These are phyloP conservation scores for Mycena vulgaris DNA, from an alignment of 768 basidiomycete species.

Conservation along the genomic window DNA sequence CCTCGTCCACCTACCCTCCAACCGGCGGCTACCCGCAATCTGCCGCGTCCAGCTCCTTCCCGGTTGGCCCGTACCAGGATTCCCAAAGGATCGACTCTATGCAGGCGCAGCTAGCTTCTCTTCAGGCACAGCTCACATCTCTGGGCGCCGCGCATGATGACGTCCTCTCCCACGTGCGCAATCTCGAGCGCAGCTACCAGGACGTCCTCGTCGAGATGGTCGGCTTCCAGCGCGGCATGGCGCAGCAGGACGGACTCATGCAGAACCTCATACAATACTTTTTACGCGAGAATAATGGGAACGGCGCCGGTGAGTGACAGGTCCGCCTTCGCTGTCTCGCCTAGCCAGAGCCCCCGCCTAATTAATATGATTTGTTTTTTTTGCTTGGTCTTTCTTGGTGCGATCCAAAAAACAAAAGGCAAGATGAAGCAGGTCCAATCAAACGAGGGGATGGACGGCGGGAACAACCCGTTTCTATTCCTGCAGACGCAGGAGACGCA, in stretches of 20 bases:
- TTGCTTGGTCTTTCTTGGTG: conserved; percentile 6
- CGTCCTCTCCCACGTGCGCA: conserved; percentile 67
- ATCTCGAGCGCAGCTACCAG: conserved; percentile 76
- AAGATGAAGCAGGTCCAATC: conserved; percentile 36
- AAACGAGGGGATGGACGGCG: conserved; percentile 26
- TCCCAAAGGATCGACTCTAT: conserved; percentile 50
- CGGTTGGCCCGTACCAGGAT: conserved; percentile 47
- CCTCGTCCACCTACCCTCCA: conserved; percentile 45
- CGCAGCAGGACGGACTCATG: conserved; percentile 89
- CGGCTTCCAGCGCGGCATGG: conserved; percentile 80
- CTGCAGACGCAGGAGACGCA: conserved; percentile 72
- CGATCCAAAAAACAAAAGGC: conserved; percentile 25
- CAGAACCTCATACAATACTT: conserved; percentile 88
- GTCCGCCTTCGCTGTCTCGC: conserved; percentile 31
- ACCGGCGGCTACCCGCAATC: conserved; percentile 43
- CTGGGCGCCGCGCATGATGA: conserved; percentile 65
- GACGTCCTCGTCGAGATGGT: conserved; percentile 81
- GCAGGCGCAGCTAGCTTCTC: conserved; percentile 51
- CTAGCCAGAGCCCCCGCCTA: conserved; percentile 28
- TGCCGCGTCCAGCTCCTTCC: conserved; percentile 46
- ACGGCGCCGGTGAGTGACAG: conserved; percentile 41
- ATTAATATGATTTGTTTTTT: conserved; percentile 36
- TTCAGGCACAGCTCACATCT: conserved; percentile 59
- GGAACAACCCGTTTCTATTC: conserved; percentile 61
- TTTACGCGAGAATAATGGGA: conserved; percentile 72